phyloP scores from a whole-genome alignment of 116 monocot species.

The Zostera marina region DNA sequence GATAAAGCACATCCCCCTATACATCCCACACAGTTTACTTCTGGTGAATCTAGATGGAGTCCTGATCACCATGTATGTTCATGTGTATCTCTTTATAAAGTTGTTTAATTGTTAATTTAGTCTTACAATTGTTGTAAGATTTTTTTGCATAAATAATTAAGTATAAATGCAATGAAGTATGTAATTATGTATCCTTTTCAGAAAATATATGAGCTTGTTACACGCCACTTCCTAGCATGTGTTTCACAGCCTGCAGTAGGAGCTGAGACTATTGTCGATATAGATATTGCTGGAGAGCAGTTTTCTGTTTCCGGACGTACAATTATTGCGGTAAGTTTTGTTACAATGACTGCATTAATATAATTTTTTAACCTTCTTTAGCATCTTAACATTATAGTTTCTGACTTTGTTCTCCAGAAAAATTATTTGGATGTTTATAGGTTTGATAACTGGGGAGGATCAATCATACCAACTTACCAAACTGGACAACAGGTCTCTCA shows the following conservation, averaged over 20 bases:
- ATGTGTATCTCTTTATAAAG: not conserved
- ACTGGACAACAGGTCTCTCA: constrained; percentile 64
- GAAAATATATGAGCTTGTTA: constrained; percentile 92
- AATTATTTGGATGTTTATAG: constrained; percentile 91
- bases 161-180: not conserved
- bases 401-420: constrained; percentile 38
- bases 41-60: constrained; percentile 67
- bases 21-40: constrained; percentile 86
- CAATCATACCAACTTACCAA: constrained; percentile 65
- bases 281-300: constrained; percentile 90
- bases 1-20: constrained; percentile 99
- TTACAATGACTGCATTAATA: not conserved
- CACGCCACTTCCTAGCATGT: constrained; percentile 96
- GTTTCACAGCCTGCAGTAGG: constrained; percentile 94
- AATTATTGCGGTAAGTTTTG: constrained; percentile 50
- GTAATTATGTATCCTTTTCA: constrained; percentile 17
- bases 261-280: constrained; percentile 86
- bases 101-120: not conserved
- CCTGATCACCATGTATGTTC: constrained; percentile 41
- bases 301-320: constrained; percentile 84
- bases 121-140: not conserved
- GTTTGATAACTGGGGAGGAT: constrained; percentile 90
- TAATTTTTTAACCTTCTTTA: not conserved
- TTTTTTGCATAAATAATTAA: not conserved
- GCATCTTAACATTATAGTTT: not conserved